These are phyloP conservation scores for Domatiomyces catenatus DNA, from an alignment of 2,329 filamentous ascomycete species.

Conservation along the genomic window DNA sequence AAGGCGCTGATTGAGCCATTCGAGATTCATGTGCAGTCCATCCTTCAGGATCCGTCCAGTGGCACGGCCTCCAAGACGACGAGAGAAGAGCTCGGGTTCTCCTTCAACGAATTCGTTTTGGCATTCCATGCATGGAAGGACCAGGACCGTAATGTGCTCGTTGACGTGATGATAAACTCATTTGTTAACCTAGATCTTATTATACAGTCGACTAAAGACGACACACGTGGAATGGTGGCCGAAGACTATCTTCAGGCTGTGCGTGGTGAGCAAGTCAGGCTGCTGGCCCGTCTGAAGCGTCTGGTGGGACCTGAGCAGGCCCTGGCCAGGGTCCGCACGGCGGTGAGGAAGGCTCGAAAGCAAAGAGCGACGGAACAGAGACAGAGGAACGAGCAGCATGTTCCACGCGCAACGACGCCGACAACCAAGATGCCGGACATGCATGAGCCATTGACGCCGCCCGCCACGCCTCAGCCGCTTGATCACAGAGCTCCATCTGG, in stretches of 20 bases:
- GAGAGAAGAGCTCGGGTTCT: conserved; percentile 35
- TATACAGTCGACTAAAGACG: conserved; percentile 52
- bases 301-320: conserved; percentile 46
- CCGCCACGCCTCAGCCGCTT: conserved; percentile 21
- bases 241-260: conserved; percentile 51
- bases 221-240: conserved; percentile 44
- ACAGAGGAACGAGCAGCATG: conserved; percentile 7
- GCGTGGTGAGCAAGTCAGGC: conserved; percentile 47
- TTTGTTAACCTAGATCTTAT: conserved; percentile 52
- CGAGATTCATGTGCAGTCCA: conserved; percentile 4
- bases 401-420: conserved; percentile 14
- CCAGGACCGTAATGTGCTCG: conserved; percentile 45
- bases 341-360: conserved; percentile 39
- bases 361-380: conserved; percentile 10
- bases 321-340: conserved; percentile 43
- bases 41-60: not conserved
- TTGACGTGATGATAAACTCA: conserved; percentile 51
- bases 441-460: conserved; percentile 11
- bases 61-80: conserved; percentile 1
- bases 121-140: conserved; percentile 52
- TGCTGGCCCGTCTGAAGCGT: conserved; percentile 47
- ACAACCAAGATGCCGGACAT: conserved; percentile 17
- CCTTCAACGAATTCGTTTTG: conserved; percentile 44
- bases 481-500: conserved; percentile 23
- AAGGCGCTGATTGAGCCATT: conserved; percentile 37